Conservation (phyloP, 495 filamentous ascomycete genomes). For the Clavariopsis aquatica region DNA sequence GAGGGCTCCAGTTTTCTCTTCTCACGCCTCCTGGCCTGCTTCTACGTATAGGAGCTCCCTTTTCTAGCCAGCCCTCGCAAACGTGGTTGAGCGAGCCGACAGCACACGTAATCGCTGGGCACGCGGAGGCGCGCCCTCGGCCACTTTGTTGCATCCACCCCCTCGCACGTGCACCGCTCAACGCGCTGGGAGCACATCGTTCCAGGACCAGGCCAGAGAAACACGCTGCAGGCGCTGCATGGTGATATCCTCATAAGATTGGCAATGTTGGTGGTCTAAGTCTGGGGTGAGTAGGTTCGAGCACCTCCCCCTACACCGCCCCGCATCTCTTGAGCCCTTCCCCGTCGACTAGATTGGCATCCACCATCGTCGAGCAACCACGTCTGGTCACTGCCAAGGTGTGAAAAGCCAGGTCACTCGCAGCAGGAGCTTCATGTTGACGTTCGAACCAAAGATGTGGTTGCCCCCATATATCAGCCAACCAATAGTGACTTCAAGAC, state of each 20-base stretch:
- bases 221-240: neutral
- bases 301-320: neutral
- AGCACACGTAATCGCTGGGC: neutral
- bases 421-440: conserved; percentile 1
- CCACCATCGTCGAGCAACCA: neutral
- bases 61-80: neutral
- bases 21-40: conserved; percentile 10
- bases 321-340: neutral
- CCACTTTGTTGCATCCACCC: too few species aligned
- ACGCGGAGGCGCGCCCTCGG: too few species aligned
- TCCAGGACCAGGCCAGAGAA: neutral
- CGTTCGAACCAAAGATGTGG: conserved; percentile 4
- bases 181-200: conserved; percentile 15
- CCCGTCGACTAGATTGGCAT: neutral
- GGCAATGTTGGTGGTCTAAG: neutral
- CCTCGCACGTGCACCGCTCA: too few species aligned
- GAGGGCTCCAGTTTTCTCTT: conserved; percentile 10
- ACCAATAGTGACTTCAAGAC: conserved; percentile 18
- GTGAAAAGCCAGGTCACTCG: conserved; percentile 1
- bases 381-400: conserved; percentile 3
- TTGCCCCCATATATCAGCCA: conserved; percentile 20
- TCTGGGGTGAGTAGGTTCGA: neutral
- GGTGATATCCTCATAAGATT: neutral
- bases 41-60: neutral
- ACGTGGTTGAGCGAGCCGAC: neutral